Base-by-base conservation (phyloP, 2,329 filamentous ascomycete species). In the Fusarium tjaetaba region DNA sequence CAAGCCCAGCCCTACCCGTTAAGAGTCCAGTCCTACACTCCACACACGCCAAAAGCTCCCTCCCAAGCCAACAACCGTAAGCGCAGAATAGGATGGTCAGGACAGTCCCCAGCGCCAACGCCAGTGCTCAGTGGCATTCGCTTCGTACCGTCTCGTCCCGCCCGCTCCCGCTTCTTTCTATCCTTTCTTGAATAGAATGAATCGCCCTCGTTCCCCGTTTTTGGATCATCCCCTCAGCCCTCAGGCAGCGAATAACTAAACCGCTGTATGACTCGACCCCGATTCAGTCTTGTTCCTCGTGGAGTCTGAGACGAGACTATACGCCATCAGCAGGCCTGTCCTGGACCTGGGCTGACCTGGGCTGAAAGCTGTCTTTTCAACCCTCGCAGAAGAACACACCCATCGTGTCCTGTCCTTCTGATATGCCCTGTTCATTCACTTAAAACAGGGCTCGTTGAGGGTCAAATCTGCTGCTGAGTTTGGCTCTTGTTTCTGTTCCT, bases 251-350 rank as follows among this genome's bases (percentile, higher is more conserved):
- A 67, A 61, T 72, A 48, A 58, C 45, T 49, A 43, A 41, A 11
- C 46, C 30, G 61, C 68, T 68, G 68, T 70, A 77, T 80, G 78
- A 80, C 78, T 78, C 58, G 70, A 71, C 65, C 65, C 56, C 49
- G 68, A 68, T 61, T 77, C 76, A 71, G 53, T 73, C 71, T 63
- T 64, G 52, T 75, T 74, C 73, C 71, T 74, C 76, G 76, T 78
- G 75, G 81, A 84, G 81, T 82, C 82, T 84, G 81, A 83, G 81
- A 80, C 78, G 71, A 70, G 65, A 74, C 61, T 60, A 63, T 65
- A 74, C 75, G 66, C 79, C 78, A 83, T 84, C 82, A 84, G 82
- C 82, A 84, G 83, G 82, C 78, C 78, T 79, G 77, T 76, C 74
- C 74, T 68, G 39, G 41, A 28, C 51, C 52, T 65, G 65, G 52